A percentile compares a stretch with the other conserved stretches of the same genome.
Evolutionary conservation across 345 rosid genomes (phyloP).

Genomic region (Clausena lansium): DNA sequence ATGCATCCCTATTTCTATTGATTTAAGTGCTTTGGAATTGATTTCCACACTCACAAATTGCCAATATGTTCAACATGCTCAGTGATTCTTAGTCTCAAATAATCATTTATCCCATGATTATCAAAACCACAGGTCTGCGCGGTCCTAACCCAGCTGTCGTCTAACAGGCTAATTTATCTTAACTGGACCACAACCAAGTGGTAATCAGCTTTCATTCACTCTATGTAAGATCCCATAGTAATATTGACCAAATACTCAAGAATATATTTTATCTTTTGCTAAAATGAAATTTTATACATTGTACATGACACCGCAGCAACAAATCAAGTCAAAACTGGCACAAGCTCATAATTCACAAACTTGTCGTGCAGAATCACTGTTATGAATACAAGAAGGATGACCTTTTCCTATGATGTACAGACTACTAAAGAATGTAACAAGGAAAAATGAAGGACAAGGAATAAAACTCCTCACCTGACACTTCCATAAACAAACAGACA

Average conservation of each 20-base stretch:
- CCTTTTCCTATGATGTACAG: conserved; percentile 13
- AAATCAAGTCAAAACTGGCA: background rate
- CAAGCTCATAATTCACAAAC: conserved; percentile 1
- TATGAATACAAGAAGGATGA: conserved; percentile 12
- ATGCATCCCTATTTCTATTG: no score
- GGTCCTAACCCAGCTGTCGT: background rate
- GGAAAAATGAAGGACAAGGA: background rate
- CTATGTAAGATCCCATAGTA: background rate
- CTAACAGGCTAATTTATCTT: background rate
- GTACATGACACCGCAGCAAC: background rate
- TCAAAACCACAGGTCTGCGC: no score
- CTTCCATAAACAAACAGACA: conserved; percentile 1
- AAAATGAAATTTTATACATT: background rate
- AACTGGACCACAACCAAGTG: no score
- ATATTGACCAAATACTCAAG: background rate
- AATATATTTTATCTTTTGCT: background rate
- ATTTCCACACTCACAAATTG: no score
- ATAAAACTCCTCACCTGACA: background rate
- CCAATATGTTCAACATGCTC: no score
- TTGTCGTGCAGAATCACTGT: background rate
- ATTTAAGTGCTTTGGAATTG: no score
- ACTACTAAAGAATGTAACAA: background rate
- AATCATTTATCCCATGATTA: no score
- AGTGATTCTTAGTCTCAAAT: no score
- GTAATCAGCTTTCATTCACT: background rate